phyloP scores from a whole-genome alignment of 2,329 filamentous ascomycete species.

The Ophiosphaerella korrae region DNA sequence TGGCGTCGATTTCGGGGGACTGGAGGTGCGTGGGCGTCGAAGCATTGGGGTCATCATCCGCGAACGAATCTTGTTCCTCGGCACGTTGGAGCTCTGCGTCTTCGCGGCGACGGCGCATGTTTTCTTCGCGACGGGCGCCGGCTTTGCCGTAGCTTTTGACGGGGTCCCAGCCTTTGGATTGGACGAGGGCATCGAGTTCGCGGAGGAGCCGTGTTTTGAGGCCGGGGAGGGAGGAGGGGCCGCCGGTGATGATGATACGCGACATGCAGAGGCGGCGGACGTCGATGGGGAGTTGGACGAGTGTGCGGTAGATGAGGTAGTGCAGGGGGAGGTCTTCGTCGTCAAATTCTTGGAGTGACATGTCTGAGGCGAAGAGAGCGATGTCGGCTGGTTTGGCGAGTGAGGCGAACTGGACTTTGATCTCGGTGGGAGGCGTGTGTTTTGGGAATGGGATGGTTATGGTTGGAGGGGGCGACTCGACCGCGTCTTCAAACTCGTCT shows the following conservation, averaged over 20 bases:
- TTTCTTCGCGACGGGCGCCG: constrained; percentile 38
- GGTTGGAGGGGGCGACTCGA: constrained; percentile 39
- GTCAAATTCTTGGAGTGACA: constrained; percentile 67
- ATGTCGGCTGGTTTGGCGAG: constrained; percentile 77
- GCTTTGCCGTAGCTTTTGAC: constrained; percentile 72
- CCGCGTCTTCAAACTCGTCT: constrained; percentile 52
- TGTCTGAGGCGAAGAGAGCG: constrained; percentile 69
- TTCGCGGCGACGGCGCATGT: constrained; percentile 29
- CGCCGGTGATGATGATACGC: constrained; percentile 84
- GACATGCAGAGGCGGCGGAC: constrained; percentile 85
- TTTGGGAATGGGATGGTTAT: constrained; percentile 42
- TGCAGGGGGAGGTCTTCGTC: constrained; percentile 85
- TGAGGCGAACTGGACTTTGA: constrained; percentile 70
- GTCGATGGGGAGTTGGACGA: constrained; percentile 79
- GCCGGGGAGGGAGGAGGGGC: constrained; percentile 77
- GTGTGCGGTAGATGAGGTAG: constrained; percentile 73
- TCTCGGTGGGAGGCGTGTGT: constrained; percentile 51
- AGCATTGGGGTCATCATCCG: constrained; percentile 15
- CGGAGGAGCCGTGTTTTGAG: constrained; percentile 76
- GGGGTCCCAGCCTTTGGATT: constrained; percentile 75
- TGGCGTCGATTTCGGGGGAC: constrained; percentile 59
- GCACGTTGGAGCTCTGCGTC: constrained; percentile 23
- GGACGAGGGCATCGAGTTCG: constrained; percentile 72
- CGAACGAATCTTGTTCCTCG: constrained; percentile 29
- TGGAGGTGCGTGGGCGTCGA: constrained; percentile 49